phyloP scores from a whole-genome alignment of 2,329 filamentous ascomycete genomes.

The Phoma sp. region DNA sequence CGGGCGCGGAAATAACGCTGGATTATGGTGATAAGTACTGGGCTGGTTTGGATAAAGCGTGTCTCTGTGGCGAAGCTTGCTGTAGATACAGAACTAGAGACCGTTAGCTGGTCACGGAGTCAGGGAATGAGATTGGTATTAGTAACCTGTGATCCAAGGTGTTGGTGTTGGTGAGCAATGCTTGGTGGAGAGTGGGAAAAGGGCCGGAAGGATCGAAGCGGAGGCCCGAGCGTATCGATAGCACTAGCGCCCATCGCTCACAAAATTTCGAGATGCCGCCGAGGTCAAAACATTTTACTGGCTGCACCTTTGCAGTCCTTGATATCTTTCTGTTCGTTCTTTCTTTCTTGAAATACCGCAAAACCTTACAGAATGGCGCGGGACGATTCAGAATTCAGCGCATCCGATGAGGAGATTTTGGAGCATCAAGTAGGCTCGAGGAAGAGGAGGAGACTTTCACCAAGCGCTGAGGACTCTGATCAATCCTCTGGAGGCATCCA shows the following conservation, averaged over 20 bases:
- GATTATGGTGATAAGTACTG: constrained; percentile 67
- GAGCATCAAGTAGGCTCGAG: constrained; percentile 43
- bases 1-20: constrained; percentile 63
- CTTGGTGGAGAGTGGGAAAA: neutral
- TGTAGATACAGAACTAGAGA: constrained; percentile 54
- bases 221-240: constrained; percentile 34
- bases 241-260: constrained; percentile 30
- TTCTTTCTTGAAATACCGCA: neutral
- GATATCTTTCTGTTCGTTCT: neutral
- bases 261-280: constrained; percentile 34
- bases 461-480: constrained; percentile 27
- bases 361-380: constrained; percentile 15
- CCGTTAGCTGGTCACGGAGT: neutral
- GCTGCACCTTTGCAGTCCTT: no score
- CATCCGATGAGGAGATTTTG: constrained; percentile 37
- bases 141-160: neutral
- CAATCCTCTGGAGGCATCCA: constrained; percentile 3
- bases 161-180: no score
- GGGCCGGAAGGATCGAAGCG: neutral
- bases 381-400: constrained; percentile 27
- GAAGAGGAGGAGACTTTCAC: constrained; percentile 48
- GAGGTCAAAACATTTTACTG: constrained; percentile 1
- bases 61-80: constrained; percentile 61
- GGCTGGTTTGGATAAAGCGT: constrained; percentile 63
- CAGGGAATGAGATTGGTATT: neutral